These are phyloP conservation scores for Beta vulgaris DNA, from an alignment of 148 eudicot species.

Conservation along the genomic window DNA sequence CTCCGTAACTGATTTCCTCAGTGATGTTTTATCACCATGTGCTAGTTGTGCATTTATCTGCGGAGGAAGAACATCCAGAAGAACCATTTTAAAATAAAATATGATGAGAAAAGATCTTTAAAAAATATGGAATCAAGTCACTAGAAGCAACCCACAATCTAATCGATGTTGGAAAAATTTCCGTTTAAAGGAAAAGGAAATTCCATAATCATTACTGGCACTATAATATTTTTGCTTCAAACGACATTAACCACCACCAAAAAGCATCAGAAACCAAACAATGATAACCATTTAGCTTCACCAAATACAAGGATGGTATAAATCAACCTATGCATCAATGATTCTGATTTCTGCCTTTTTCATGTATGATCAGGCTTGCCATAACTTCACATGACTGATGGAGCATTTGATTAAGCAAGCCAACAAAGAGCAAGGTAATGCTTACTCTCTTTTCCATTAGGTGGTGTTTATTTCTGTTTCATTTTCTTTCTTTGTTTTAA, in stretches of 20 bases:
- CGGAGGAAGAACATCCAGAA: slow-evolving; percentile 4
- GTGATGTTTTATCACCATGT: slow-evolving; percentile 63
- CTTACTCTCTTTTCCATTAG: too few relatives aligned
- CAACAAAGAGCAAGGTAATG: too few relatives aligned
- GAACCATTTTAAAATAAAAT: neutral
- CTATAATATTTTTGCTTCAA: neutral
- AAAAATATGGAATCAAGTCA: neutral
- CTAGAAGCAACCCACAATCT: neutral
- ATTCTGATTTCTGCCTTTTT: neutral
- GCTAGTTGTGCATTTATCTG: slow-evolving; percentile 77
- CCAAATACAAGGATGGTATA: neutral
- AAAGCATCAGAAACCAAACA: neutral
- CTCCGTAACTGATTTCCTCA: slow-evolving; percentile 89
- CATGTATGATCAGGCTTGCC: neutral
- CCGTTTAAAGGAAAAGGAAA: neutral
- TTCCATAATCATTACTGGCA: neutral
- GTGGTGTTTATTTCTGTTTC: too few relatives aligned
- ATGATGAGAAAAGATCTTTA: neutral
- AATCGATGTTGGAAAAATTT: neutral
- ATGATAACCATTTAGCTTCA: neutral
- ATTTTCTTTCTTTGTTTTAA: too few relatives aligned
- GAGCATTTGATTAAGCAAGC: neutral
- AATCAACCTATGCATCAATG: neutral
- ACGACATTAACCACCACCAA: neutral
- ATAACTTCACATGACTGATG: neutral